These are phyloP conservation scores for Trametes cubensis DNA, from an alignment of 768 basidiomycete genomes.

Conservation along the genomic window DNA sequence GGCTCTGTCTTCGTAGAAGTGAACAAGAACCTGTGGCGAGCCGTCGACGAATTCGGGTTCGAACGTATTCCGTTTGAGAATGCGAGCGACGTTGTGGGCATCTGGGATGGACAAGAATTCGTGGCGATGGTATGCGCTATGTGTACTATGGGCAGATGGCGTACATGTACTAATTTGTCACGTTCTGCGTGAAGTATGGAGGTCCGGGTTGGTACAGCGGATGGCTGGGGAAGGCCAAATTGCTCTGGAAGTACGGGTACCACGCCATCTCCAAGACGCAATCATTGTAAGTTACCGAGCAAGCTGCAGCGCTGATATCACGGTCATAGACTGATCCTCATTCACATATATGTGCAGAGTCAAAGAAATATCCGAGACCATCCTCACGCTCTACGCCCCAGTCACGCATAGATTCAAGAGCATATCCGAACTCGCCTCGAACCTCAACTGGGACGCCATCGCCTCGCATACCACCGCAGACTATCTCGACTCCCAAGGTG, in stretches of 20 bases:
- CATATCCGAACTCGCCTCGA: conserved; percentile 55
- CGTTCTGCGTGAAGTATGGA: conserved; percentile 29
- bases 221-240: conserved; percentile 76
- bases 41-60: conserved; percentile 79
- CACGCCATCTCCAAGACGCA: conserved; percentile 61
- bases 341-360: conserved; percentile 46
- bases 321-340: neutral
- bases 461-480: conserved; percentile 55
- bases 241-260: conserved; percentile 79
- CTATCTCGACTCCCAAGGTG: conserved; percentile 56
- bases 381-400: conserved; percentile 57
- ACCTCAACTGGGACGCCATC: conserved; percentile 54
- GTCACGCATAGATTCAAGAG: conserved; percentile 63
- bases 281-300: conserved; percentile 45
- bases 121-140: conserved; percentile 53
- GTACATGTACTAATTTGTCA: neutral
- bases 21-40: conserved; percentile 75
- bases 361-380: conserved; percentile 50
- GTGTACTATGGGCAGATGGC: neutral
- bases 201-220: conserved; percentile 35
- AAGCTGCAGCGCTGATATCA: neutral
- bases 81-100: conserved; percentile 51
- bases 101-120: conserved; percentile 85
- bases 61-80: conserved; percentile 50
- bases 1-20: conserved; percentile 81